Evolutionary conservation across 805 yeast genomes (phyloP).

Genomic region (Ogataea nakhonphanomensis): DNA sequence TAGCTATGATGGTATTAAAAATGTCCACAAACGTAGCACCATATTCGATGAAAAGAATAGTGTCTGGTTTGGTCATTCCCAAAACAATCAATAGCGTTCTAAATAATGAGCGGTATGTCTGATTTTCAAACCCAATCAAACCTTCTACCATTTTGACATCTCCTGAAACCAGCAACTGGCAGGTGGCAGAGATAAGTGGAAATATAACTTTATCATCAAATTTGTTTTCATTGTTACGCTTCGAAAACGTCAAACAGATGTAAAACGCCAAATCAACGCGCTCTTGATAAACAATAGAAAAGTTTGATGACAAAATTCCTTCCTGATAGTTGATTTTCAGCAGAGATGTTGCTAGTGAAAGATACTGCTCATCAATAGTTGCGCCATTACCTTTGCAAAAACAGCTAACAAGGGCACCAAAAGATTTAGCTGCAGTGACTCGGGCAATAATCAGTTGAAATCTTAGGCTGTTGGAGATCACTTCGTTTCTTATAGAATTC

Average conservation of each 20-base stretch:
- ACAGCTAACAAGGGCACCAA: conserved; percentile 75
- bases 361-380: conserved; percentile 26
- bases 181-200: conserved; percentile 40
- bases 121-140: conserved; percentile 36
- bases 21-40: conserved; percentile 53
- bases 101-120: conserved; percentile 56
- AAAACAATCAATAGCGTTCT: conserved; percentile 53
- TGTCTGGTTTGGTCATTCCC: conserved; percentile 39
- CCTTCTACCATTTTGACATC: conserved; percentile 47
- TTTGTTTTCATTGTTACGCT: conserved; percentile 23
- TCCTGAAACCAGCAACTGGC: conserved; percentile 45
- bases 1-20: conserved; percentile 61
- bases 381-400: conserved; percentile 44
- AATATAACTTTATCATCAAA: conserved; percentile 36
- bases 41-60: conserved; percentile 40
- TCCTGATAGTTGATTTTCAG: conserved; percentile 49
- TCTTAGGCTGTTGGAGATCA: conserved; percentile 58
- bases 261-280: conserved; percentile 67
- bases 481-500: conserved; percentile 46
- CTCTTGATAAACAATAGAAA: conserved; percentile 51
- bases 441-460: conserved; percentile 65
- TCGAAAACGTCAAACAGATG: conserved; percentile 40
- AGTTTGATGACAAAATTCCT: conserved; percentile 47
- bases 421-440: conserved; percentile 63
- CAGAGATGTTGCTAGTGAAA: conserved; percentile 43